Conservation (phyloP, 140 eudicot species). For the Anethum foeniculum region DNA sequence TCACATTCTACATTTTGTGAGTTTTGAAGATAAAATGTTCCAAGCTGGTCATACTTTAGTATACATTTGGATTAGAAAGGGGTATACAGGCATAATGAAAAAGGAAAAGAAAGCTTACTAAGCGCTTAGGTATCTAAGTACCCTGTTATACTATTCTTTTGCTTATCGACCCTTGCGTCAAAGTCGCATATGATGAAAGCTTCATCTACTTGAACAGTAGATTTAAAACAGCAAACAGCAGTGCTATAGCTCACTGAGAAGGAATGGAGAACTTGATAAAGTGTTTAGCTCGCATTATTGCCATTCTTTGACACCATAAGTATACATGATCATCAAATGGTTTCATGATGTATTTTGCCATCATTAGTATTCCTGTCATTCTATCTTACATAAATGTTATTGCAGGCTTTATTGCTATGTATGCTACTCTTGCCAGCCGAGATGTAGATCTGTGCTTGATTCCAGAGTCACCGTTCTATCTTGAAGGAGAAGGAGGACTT, state of each 20-base stretch:
- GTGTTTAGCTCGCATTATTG: background rate
- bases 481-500: constrained; percentile 86
- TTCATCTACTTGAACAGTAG: background rate
- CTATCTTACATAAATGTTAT: constrained; percentile 15
- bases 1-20: background rate
- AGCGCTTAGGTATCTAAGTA: background rate
- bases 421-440: constrained; percentile 93
- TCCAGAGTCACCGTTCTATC: constrained; percentile 89
- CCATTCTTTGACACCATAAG: background rate
- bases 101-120: background rate
- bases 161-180: background rate
- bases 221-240: background rate
- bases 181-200: background rate
- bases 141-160: background rate
- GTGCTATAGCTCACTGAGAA: background rate
- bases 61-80: background rate
- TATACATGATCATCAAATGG: background rate
- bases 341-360: background rate
- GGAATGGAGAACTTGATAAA: background rate
- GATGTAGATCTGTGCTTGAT: constrained; percentile 92
- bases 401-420: constrained; percentile 94
- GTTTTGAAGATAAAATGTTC: background rate
- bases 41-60: background rate
- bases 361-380: background rate
- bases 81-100: background rate